Evolutionary conservation across 306 rosid species (phyloP).

Genomic region (Echinosophora koreensis): DNA sequence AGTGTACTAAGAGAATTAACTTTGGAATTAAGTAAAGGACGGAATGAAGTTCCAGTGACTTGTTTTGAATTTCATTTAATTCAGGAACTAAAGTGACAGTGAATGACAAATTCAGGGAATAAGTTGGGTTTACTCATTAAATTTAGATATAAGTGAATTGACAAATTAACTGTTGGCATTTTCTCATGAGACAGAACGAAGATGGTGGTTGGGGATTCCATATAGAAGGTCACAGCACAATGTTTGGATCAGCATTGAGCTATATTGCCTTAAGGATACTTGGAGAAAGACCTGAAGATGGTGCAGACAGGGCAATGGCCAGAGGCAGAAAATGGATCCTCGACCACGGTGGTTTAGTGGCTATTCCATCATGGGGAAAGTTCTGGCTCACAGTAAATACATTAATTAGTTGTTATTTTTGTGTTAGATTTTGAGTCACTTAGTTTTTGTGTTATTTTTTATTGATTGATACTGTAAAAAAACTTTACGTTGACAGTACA

Average conservation of each 20-base stretch:
- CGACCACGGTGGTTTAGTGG: constrained; percentile 64
- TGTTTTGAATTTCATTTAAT: too few species aligned
- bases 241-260: constrained; percentile 75
- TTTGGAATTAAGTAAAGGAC: too few species aligned
- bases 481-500: too few species aligned
- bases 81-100: too few species aligned
- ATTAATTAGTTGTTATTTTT: not conserved
- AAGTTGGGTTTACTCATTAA: too few species aligned
- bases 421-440: not conserved
- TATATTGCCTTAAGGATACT: constrained; percentile 73
- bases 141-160: not conserved
- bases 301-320: constrained; percentile 49
- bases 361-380: constrained; percentile 83
- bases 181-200: constrained; percentile 56
- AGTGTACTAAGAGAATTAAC: too few species aligned
- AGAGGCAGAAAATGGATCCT: constrained; percentile 73
- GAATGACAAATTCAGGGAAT: too few species aligned
- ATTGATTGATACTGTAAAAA: too few species aligned
- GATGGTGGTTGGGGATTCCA: constrained; percentile 90
- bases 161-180: not conserved
- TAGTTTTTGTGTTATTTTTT: too few species aligned
- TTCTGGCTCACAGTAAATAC: constrained; percentile 66
- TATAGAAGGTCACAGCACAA: constrained; percentile 73
- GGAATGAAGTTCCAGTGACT: too few species aligned
- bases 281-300: constrained; percentile 58